Conservation (phyloP, 805 yeast species). For the Clavispora santaluciae region DNA sequence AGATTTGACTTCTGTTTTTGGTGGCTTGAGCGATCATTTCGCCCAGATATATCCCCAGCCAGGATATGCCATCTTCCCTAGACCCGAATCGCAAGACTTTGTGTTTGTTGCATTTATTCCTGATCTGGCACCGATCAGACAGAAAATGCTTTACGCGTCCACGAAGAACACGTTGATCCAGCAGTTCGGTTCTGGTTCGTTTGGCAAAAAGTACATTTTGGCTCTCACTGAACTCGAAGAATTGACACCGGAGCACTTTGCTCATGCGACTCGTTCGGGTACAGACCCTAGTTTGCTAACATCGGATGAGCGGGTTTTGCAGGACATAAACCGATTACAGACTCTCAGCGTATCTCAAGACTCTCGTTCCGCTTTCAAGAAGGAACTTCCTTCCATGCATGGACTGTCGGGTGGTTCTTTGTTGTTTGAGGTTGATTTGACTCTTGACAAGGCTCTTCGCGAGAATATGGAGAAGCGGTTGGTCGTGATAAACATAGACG, state of each 20-base stretch:
- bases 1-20: constrained; percentile 16
- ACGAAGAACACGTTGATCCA: constrained; percentile 73
- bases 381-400: constrained; percentile 35
- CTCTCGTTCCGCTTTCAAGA: constrained; percentile 16
- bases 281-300: constrained; percentile 46
- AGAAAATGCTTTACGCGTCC: constrained; percentile 92
- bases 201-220: constrained; percentile 36
- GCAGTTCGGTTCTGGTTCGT: constrained; percentile 61
- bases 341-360: constrained; percentile 23
- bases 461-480: constrained; percentile 24
- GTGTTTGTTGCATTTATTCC: constrained; percentile 83
- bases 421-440: constrained; percentile 13
- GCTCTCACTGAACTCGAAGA: constrained; percentile 57
- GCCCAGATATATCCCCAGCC: constrained; percentile 30
- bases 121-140: constrained; percentile 72
- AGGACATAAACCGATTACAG: constrained; percentile 37
- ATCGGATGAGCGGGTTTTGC: constrained; percentile 51
- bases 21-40: constrained; percentile 19
- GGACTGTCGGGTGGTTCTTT: constrained; percentile 4
- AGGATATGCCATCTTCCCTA: constrained; percentile 27
- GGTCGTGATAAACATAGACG: constrained; percentile 49
- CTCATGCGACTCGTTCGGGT: constrained; percentile 8
- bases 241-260: constrained; percentile 46
- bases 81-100: constrained; percentile 8
- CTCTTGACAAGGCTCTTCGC: constrained; percentile 19